Percentiles rank a stretch among this genome's conserved stretches.
Conservation (phyloP, 768 basidiomycete species). For the Mrakia hoshinonis region DNA sequence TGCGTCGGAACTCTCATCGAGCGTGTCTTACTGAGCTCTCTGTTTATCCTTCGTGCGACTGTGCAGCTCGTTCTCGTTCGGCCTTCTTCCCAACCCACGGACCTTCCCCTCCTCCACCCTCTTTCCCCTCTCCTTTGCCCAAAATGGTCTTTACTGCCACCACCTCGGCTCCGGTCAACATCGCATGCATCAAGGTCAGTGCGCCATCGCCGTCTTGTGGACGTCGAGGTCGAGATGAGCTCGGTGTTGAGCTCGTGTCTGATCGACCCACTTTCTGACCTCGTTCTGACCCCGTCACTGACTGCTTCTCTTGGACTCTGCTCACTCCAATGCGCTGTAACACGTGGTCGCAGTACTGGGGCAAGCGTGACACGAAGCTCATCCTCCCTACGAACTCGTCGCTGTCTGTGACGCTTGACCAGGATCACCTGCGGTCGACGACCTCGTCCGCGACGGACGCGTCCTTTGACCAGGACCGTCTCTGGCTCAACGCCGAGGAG, state of each 20-base stretch:
- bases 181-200: conserved; percentile 89
- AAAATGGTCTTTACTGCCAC: conserved; percentile 49
- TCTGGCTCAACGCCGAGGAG: conserved; percentile 92
- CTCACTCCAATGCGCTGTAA: not conserved
- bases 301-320: not conserved
- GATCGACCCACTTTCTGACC: not conserved
- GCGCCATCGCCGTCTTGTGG: not conserved
- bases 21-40: too few species aligned
- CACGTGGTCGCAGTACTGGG: conserved; percentile 61
- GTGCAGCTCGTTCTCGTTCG: too few species aligned
- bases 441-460: conserved; percentile 82
- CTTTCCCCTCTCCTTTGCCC: not conserved
- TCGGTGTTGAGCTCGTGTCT: not conserved
- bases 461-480: conserved; percentile 60
- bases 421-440: conserved; percentile 87
- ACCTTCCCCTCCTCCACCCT: not conserved
- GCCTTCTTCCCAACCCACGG: not conserved
- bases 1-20: too few species aligned
- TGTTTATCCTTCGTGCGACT: too few species aligned
- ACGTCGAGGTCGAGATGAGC: not conserved
- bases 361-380: conserved; percentile 88
- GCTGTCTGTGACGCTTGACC: conserved; percentile 92
- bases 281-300: too few species aligned
- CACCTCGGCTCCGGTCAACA: conserved; percentile 87
- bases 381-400: conserved; percentile 97